Base-by-base conservation (phyloP, 2,329 filamentous ascomycete species). In the Diplodia corticola region DNA sequence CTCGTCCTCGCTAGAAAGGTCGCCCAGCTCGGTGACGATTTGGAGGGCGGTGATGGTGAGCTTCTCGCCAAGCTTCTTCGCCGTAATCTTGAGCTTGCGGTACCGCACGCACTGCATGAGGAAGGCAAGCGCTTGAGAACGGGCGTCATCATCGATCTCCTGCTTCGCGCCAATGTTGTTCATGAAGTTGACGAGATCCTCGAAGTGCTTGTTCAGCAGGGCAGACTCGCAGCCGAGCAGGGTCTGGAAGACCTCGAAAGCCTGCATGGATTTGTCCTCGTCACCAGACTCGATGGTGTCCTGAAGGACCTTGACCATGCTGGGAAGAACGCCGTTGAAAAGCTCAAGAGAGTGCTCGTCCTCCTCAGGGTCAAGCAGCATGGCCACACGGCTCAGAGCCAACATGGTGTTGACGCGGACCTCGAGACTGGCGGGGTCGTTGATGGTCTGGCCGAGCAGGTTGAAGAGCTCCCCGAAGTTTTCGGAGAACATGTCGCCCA, bases 161-260 rank as follows among this genome's bases (percentile, higher is more conserved):
- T 85, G 90, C 79, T 96, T 91, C 72, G 86, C 85, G 54, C 91
- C 87, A 64, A 99, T 85, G 67, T 95, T 89, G 73, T 96, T 90
- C 92, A 98, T 98, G 83, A 98, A 97, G 71, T 91, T 87, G 68
- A 97, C 85, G 9, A 99, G 86, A 73, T 97, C 92, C 76, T 90
- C 92, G 75, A 99, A 92, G 81, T 97, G 93, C 65, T 87, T 84
- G 70, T 89, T 91, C 63, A 98, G 83, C 60, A 98, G 86, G 54
- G 91, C 87, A 33, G 92, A 90, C 77, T 97, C 94, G 77, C 92
- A 97, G 69, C 91, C 91, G 64, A 99, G 86, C 73, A 97, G 89
- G 60, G 92, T 95, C 83, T 98, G 95, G 86, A 98, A 97, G 71
- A 97, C 93, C 77, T 98, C 95, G 73, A 98, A 99, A 28, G 92